These are phyloP conservation scores for Cunninghamia lanceolata DNA, from an alignment of 75 land plant genomes.

Conservation along the genomic window DNA sequence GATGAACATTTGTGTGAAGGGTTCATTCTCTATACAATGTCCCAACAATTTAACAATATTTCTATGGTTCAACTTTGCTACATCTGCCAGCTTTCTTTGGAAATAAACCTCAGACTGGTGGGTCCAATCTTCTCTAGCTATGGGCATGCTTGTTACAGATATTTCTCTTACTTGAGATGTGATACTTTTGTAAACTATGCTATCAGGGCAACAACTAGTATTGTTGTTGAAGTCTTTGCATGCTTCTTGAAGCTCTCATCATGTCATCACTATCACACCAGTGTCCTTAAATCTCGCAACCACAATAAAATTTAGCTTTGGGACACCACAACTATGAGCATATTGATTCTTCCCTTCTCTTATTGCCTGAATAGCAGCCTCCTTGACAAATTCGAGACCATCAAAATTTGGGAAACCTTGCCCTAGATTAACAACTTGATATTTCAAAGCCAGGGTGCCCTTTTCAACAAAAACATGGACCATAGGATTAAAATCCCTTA, in stretches of 20 bases:
- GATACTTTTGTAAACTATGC: constrained; percentile 83
- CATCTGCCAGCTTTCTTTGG: constrained; percentile 80
- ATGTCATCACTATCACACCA: no score
- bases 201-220: constrained; percentile 77
- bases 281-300: no score
- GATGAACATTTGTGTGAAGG: constrained; percentile 87
- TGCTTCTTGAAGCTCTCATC: constrained; percentile 76
- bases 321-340: no score
- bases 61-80: constrained; percentile 81
- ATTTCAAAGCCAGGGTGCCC: constrained; percentile 91
- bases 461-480: constrained; percentile 78
- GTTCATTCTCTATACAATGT: constrained; percentile 65
- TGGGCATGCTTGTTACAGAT: constrained; percentile 78
- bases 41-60: constrained; percentile 74
- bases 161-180: constrained; percentile 75
- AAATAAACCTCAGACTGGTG: constrained; percentile 61
- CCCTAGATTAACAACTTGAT: constrained; percentile 91
- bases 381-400: constrained; percentile 92
- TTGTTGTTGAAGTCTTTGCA: constrained; percentile 99
- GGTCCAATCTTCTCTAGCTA: constrained; percentile 70
- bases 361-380: constrained; percentile 92
- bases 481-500: constrained; percentile 94
- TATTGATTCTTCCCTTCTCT: constrained; percentile 89
- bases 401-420: constrained; percentile 98
- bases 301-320: no score